Evolutionary conservation across 2,329 filamentous ascomycete species (phyloP), one percentile per base, ranked within the genome.

Genomic region (Stromatinia cepivora): DNA sequence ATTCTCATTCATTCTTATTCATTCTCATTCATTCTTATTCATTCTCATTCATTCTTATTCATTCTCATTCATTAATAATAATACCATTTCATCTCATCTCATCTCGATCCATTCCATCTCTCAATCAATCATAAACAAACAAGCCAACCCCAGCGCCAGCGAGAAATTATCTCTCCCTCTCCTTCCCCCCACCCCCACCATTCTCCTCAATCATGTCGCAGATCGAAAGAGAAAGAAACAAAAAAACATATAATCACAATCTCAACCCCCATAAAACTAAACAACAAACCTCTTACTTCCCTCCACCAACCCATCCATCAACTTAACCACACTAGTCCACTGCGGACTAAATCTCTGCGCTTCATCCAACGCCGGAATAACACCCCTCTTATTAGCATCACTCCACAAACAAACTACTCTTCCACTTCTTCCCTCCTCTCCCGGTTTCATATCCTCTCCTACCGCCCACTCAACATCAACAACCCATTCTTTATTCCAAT

Each of bases 301-400:
- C 78, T 97, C 92, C 42, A 97, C 91, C 74, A 97, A 80, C 0
- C 92, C 94, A 80, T 93, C 90, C 36, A 84, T 84, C 72, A 87
- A 81, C 81, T 97, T 97, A 5, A 88, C 89, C 39, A 93, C 83
- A 13, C 90, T 89, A 9, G 88, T 88, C 95, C 95, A 99, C 6
- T 84, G 82, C 0, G 95, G 95, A 74, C 89, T 85, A 80, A 89
- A 97, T 78, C 89, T 86, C 74, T 86, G 82, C 62, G 92, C 84
- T 80, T 98, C 94, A 74, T 95, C 91, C 65, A 94, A 86, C 0
- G 94, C 94, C 0, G 94, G 94, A 61, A 98, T 93, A 1, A 84
- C 84, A 4, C 87, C 90, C 3, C 81, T 79, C 48, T 82, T 81
- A 76, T 97, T 97, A 57, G 87, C 89, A 81, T 99, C 95, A 75